Percentiles rank a stretch among this genome's conserved stretches.
Evolutionary conservation across 106 monocot genomes (phyloP).

Genomic region (Gastrodia elata): DNA sequence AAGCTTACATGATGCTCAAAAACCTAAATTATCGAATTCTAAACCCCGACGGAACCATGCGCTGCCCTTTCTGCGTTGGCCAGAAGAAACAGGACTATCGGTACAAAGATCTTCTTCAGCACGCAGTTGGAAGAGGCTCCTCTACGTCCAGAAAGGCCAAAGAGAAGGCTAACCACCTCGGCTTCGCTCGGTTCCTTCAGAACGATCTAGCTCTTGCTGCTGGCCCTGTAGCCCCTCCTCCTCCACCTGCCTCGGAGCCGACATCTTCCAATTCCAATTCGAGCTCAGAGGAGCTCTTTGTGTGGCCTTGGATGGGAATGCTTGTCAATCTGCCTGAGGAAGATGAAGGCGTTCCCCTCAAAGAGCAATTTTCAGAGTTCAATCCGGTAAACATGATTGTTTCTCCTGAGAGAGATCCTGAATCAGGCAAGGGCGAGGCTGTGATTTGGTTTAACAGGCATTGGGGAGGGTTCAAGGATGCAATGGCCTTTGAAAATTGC

Average conservation of each 20-base stretch:
- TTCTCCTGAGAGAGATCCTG: constrained; percentile 29
- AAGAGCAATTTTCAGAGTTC: constrained; percentile 45
- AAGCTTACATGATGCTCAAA: constrained; percentile 25
- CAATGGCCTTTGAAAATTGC: constrained; percentile 71
- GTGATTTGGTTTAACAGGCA: constrained; percentile 55
- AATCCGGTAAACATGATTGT: constrained; percentile 44
- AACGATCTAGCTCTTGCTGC: constrained; percentile 19
- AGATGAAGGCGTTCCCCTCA: constrained; percentile 29
- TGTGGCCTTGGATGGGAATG: constrained; percentile 81
- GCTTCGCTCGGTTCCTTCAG: constrained; percentile 39
- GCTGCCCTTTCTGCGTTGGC: constrained; percentile 63
- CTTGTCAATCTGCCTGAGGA: constrained; percentile 49
- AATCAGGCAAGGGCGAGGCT: constrained; percentile 35
- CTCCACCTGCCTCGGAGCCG: neutral
- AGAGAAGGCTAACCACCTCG: constrained; percentile 50
- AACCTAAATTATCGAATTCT: constrained; percentile 20
- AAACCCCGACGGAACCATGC: constrained; percentile 25
- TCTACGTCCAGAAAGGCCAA: constrained; percentile 39
- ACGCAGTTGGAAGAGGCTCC: constrained; percentile 49
- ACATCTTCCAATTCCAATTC: neutral
- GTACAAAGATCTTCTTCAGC: constrained; percentile 62
- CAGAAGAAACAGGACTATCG: constrained; percentile 59
- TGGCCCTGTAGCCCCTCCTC: constrained; percentile 3
- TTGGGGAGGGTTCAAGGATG: constrained; percentile 78
- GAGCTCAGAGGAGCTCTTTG: constrained; percentile 33